Evolutionary conservation across 192 early-diverging fungal species (phyloP), one percentile per base, ranked within the genome.

Genomic region (Entomortierella lignicola): DNA sequence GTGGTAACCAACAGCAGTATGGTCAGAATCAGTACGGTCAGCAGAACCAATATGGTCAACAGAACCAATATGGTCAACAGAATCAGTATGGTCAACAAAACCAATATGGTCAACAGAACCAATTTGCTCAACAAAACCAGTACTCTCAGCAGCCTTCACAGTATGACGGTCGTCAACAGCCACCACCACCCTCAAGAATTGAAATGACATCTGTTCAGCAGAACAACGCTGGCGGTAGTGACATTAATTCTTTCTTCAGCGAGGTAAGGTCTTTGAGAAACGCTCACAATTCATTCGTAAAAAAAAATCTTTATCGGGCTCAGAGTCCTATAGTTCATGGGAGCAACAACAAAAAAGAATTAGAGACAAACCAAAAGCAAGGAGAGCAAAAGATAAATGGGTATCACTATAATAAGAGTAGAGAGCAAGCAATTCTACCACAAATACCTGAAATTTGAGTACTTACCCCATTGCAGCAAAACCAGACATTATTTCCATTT

Each of bases 161-260:
- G 60, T 70, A 54, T 41, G 67, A 63, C 32, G 31, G 51, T 25
- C 68, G 50, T 12, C 74, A 63, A 55, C 72, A 75, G 18, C 68
- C 58, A 12, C 7, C 75, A 2, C 57, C 72, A 15, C 68, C 67
- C 18, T 30, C 68, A 26, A 69, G 75, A 21, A 70, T 70, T 26
- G 75, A 79, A 52, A 79, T 79, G 75, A 55, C 50, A 25, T 26
- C 60, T 31, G 66, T 77, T 47, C 55, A 60, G 12, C 32, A 60
- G n/a, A 41, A 41, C 75, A 61, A 66, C 20, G 44, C 52, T 17
- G 37, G 54, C 21, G 67, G 62, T 29, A 55, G 34, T 39, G 75
- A 79, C 52, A 79, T 79, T 61, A 55, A 55, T 26, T 62, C 75
- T 2, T 79, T 79, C 75, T 79, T 79, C 29, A 66, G 62, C 42